Base-by-base conservation (phyloP, 495 filamentous ascomycete species). In the Corynascus novoguineensis region DNA sequence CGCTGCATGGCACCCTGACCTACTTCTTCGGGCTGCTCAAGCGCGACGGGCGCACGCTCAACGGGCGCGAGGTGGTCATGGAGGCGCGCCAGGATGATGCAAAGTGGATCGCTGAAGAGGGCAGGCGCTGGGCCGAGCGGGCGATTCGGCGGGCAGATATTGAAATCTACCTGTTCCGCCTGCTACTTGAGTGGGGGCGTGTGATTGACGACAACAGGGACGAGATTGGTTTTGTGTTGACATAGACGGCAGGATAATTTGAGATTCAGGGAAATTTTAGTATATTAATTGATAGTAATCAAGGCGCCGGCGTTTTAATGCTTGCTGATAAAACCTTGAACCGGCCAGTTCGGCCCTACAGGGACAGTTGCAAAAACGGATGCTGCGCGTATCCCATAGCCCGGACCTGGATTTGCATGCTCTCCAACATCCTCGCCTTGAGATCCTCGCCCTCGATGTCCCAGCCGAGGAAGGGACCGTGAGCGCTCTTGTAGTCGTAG, bases 151-250 rank as follows among this genome's bases (percentile, higher is more conserved):
- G 80, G 59, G 86, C 91, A 71, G 89, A 95, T 66, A 89, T 87
- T 84, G 84, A 89, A 69, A 79, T 92, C 27, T 95, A 92, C 64
- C 76, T 92, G 64, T 92, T 90, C 68, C 71, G 89, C 44, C 64
- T 95, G 56, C 65, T 92, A 55, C 67, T 92, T 38, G 89, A 92
- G 71, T 92, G 85, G 84, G 86, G 79, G 1, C 71, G 86, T 40
- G 59, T 89, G 12, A 76, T 83, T 9, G 76, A 86, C 69, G 85
- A 88, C 55, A 60, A 72, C 38, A 73, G 86, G 64, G 83, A 87
- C 55, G 71, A 74, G 22, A 62, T 84, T 52, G 81, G 80, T 3
- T 88, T 80, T 73, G 57, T 61, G 22, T 14, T 59, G 22, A 42
- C 29, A 50, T 32, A 35, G 44, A n/a, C 7, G 42, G 17, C 15